Conservation (phyloP, 2,329 filamentous ascomycete genomes). For the Paracorniculantispora psalliotae region DNA sequence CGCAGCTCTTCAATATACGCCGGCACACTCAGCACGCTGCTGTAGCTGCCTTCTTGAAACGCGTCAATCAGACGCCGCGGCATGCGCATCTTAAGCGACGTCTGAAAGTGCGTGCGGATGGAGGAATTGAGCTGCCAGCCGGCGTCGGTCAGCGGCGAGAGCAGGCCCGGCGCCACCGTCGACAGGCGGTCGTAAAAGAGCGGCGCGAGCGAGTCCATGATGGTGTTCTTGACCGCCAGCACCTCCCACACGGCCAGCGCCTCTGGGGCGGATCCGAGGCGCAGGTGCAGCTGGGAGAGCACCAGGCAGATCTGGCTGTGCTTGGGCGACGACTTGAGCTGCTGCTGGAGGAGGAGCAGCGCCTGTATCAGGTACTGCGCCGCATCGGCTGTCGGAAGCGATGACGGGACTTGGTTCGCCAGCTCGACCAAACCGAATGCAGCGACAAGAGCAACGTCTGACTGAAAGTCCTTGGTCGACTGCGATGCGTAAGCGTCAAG, state of each 20-base stretch:
- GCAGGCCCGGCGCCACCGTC: slow-evolving; percentile 40
- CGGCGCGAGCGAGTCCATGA: slow-evolving; percentile 51
- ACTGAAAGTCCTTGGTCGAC: slow-evolving; percentile 18
- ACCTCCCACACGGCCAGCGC: slow-evolving; percentile 45
- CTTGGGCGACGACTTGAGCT: slow-evolving; percentile 39
- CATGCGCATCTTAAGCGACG: slow-evolving; percentile 43
- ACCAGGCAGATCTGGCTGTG: slow-evolving; percentile 45
- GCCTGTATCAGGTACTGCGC: slow-evolving; percentile 41
- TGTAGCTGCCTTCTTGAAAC: slow-evolving; percentile 46
- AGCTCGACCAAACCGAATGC: slow-evolving; percentile 31
- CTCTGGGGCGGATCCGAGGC: slow-evolving; percentile 44
- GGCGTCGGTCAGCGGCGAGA: slow-evolving; percentile 28
- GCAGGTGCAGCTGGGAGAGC: slow-evolving; percentile 46
- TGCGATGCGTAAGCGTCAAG: neutral
- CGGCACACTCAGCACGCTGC: slow-evolving; percentile 44
- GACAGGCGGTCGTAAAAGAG: slow-evolving; percentile 53
- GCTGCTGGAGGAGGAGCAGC: slow-evolving; percentile 44
- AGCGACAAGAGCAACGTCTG: slow-evolving; percentile 32
- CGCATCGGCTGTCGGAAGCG: slow-evolving; percentile 16
- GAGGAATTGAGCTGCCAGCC: slow-evolving; percentile 36
- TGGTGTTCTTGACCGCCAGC: slow-evolving; percentile 51
- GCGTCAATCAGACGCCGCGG: slow-evolving; percentile 39
- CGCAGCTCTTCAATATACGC: slow-evolving; percentile 39
- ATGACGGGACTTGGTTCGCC: slow-evolving; percentile 16
- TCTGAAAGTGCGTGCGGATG: slow-evolving; percentile 41